Evolutionary conservation across 176 grass and related monocot genomes (phyloP).

Genomic region (Zea mays): Zm-B73-REFERENCE-NAM-5.0 NC_050099.1:127089001-127089500

Average conservation of each 20-base stretch:
- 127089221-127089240: neutral
- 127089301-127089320: constrained; percentile 14
- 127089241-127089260: constrained; percentile 17
- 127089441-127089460: constrained; percentile 52
- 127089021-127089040: constrained; percentile 20
- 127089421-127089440: constrained; percentile 47
- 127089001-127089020: constrained; percentile 44
- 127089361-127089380: constrained; percentile 91
- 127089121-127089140: neutral
- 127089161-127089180: neutral
- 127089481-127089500: constrained; percentile 75
- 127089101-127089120: neutral
- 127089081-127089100: constrained; percentile 12
- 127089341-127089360: constrained; percentile 94
- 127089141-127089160: neutral
- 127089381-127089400: constrained; percentile 93
- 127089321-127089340: constrained; percentile 66
- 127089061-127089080: neutral
- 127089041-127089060: constrained; percentile 23
- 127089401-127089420: constrained; percentile 84
- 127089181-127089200: neutral
- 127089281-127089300: constrained; percentile 28
- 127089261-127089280: constrained; percentile 31
- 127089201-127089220: neutral
- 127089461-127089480: constrained; percentile 46